phyloP scores from a whole-genome alignment of 1,284 basidiomycete genomes.

The Spongispora temasekensis region DNA sequence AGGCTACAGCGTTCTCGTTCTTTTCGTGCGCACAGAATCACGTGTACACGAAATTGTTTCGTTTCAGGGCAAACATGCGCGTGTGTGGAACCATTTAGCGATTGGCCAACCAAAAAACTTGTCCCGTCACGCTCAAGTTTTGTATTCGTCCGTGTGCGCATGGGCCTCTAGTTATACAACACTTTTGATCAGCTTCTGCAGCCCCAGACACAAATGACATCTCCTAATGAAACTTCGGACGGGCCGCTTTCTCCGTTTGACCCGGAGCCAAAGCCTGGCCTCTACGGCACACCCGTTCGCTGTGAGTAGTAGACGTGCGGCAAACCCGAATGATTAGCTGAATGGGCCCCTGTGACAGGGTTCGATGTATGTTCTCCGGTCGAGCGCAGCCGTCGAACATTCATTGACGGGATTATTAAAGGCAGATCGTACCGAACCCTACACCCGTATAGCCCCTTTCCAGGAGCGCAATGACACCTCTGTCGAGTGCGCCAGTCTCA shows the following conservation, averaged over 20 bases:
- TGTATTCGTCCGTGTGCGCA: slow-evolving; percentile 4
- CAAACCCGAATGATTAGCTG: slow-evolving; percentile 3
- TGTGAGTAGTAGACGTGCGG: slow-evolving; percentile 33
- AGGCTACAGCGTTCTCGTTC: no score
- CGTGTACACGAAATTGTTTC: not conserved
- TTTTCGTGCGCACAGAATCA: no score
- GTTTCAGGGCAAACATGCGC: slow-evolving; percentile 1
- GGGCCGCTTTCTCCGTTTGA: slow-evolving; percentile 27
- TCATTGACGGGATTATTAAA: slow-evolving; percentile 40
- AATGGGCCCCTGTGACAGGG: slow-evolving; percentile 39
- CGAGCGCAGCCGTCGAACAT: not conserved
- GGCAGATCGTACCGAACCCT: slow-evolving; percentile 80
- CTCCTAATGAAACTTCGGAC: slow-evolving; percentile 40
- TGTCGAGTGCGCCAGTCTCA: slow-evolving; percentile 59
- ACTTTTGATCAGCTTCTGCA: no score
- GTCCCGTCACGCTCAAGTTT: not conserved
- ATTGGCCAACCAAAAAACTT: slow-evolving; percentile 19
- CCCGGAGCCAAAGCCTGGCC: slow-evolving; percentile 38
- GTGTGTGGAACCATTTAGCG: slow-evolving; percentile 13
- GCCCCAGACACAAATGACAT: slow-evolving; percentile 25
- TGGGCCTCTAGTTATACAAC: no score
- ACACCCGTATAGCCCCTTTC: slow-evolving; percentile 78
- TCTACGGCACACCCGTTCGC: slow-evolving; percentile 42
- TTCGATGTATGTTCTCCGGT: slow-evolving; percentile 45
- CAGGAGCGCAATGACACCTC: slow-evolving; percentile 80